Evolutionary conservation across 306 rosid species (phyloP), one percentile per base, ranked within the genome.

Genomic region (Malus sylvestris): DNA sequence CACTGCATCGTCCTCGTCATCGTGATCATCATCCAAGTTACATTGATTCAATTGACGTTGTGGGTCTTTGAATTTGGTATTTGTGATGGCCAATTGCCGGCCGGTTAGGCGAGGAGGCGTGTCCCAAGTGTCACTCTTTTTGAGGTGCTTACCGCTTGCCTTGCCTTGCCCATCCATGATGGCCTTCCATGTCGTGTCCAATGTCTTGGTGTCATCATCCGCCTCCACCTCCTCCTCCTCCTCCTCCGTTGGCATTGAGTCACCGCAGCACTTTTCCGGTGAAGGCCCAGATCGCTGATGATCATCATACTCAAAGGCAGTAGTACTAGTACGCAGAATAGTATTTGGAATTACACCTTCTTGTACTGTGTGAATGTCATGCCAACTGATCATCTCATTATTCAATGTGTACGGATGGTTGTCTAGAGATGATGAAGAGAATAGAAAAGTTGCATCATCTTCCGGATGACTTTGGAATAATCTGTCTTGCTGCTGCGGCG

Each of bases 111-210:
- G 76, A 4, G 82, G 81, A 12, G 89, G 76, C 19, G 75, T 75
- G 66, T 79, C 81, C 87, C 86, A 85, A 18, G 85, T 85, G 46
- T 85, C 86, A 46, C 89, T 89, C 83, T 85, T 80, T 84, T 85
- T 83, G 27, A 83, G 83, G 66, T 83, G 84, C 53, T 30, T 55
- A 40, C n/a, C 38, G 33, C n/a, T 25, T 19, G 71, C 22, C 68
- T 78, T 81, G 68, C 76, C 85, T 63, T 85, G 75, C 13, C 76
- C 76, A 64, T 87, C 90, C 87, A 83, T 81, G 69, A 89, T 89
- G 15, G 87, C 80, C 38, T 76, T 71, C 93, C 93, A 89, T 16
- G 89, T 89, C 20, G 81, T 85, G 2, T 89, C 93, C 57, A 93
- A 45, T 3, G 90, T 81, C 73, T 84, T 84, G 16, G 70, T 77